Evolutionary conservation across 768 basidiomycete species (phyloP), one percentile per base, ranked within the genome.

Genomic region (Paxillus rubicundulus): DNA sequence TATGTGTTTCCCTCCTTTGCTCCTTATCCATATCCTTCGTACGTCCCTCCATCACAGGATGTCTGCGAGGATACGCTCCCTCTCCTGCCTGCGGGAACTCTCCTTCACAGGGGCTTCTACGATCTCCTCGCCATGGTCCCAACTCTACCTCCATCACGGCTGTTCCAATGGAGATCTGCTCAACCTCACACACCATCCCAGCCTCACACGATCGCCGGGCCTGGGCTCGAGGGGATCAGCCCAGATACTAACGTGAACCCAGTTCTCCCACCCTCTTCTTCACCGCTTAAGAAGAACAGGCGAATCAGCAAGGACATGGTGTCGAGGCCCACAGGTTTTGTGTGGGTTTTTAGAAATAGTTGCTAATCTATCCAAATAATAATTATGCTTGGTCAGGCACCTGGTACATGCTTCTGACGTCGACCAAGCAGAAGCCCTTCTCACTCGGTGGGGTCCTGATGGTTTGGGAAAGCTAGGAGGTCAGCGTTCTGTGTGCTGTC

Each of bases 81-180:
- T 30, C 75, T 79, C 52, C 70, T 86, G 57, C 82, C 82, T 48
- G 79, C 77, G 13, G 88, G 86, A 24, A 88, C 88, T 7, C 72
- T 92, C 47, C 74, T 92, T 36, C 90, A 93, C 79, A 87, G 89
- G 58, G 92, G 89, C n/a, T 92, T 92, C 76, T 92, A 90, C 70
- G 88, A 91, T 74, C 78, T 92, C 28, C 76, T 91, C 34, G 77
- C 89, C 21, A 79, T 90, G 75, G 87, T 89, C 57, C 86, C 85
- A 38, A 86, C 84, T 2, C 85, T 76, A 20, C 71, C 83, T 42
- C 82, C 87, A 16, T 87, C 86, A 46, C 78, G 85, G 38, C 28
- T 60, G 1, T 73, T 87, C 53, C 73, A 84, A 44, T 85, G 83
- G 75, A 78, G 80, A 56, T 77, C 63, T 44, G 69, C 60, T 61